A percentile compares a stretch with the other conserved stretches of the same genome.
phyloP scores from a whole-genome alignment of 2,329 filamentous ascomycete species.

The Davidsoniella neocaledoniae region DNA sequence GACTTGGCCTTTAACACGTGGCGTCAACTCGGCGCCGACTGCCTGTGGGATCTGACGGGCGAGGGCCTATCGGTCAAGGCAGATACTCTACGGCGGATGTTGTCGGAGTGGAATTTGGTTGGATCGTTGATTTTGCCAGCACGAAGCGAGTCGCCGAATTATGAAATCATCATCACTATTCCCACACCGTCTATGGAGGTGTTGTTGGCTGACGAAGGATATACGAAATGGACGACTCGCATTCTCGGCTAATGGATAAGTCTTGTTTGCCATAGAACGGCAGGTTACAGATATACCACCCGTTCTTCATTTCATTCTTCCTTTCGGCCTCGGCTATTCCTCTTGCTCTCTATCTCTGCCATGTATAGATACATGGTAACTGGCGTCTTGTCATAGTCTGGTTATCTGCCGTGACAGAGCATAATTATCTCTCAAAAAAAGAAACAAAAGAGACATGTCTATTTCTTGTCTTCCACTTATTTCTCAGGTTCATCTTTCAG shows the following conservation, averaged over 20 bases:
- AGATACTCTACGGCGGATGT: conserved; percentile 19
- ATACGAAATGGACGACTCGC: conserved; percentile 13
- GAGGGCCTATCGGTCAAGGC: conserved; percentile 11
- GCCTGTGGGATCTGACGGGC: conserved; percentile 21
- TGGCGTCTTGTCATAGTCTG: too few relatives aligned
- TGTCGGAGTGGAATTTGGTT: conserved; percentile 18
- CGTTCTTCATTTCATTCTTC: neutral
- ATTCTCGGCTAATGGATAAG: neutral
- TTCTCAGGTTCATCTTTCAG: too few relatives aligned
- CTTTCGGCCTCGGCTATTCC: neutral
- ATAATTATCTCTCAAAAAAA: too few relatives aligned
- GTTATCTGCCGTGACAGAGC: too few relatives aligned
- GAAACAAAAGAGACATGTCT: too few relatives aligned
- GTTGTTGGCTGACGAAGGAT: conserved; percentile 16
- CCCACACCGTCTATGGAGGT: conserved; percentile 18
- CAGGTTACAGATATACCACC: neutral
- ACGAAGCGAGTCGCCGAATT: conserved; percentile 13
- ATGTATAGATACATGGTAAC: too few relatives aligned
- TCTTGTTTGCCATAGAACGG: neutral
- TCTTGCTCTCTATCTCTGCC: neutral
- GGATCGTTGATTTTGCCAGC: conserved; percentile 21
- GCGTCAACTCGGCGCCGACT: conserved; percentile 27
- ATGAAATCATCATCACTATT: conserved; percentile 20
- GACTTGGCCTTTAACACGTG: conserved; percentile 29
- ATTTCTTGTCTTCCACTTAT: too few relatives aligned